phyloP scores from a whole-genome alignment of 192 early-diverging fungal genomes.

The Hyaloraphidium curvatum region DNA sequence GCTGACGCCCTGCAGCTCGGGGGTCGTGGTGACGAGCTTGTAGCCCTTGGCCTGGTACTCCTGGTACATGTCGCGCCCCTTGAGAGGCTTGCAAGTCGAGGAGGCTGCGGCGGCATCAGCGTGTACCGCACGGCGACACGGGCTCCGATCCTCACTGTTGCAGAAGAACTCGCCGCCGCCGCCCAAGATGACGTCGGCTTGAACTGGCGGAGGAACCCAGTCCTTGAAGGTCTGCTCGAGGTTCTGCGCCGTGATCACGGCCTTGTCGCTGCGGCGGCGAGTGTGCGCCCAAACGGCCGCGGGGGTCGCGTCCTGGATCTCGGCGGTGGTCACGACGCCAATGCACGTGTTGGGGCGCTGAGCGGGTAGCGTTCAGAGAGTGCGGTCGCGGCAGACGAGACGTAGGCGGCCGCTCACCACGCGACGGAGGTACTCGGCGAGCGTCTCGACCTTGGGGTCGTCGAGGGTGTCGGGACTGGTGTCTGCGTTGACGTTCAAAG shows the following conservation, averaged over 20 bases:
- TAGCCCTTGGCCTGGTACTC: slow-evolving; percentile 29
- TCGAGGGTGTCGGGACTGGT: slow-evolving; percentile 31
- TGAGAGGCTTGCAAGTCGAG: slow-evolving; percentile 13
- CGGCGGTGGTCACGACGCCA: slow-evolving; percentile 42
- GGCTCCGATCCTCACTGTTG: neutral
- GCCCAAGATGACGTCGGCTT: slow-evolving; percentile 42
- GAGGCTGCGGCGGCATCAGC: slow-evolving; percentile 2
- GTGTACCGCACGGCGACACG: neutral
- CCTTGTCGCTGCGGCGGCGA: slow-evolving; percentile 26
- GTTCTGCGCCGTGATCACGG: slow-evolving; percentile 33
- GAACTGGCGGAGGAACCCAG: slow-evolving; percentile 26
- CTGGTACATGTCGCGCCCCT: slow-evolving; percentile 29
- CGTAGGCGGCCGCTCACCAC: neutral
- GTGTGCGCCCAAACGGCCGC: slow-evolving; percentile 41
- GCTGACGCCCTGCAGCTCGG: slow-evolving; percentile 21
- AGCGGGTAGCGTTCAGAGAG: too few relatives aligned
- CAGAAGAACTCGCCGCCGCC: slow-evolving; percentile 41
- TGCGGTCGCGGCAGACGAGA: too few relatives aligned
- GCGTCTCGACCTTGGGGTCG: slow-evolving; percentile 38
- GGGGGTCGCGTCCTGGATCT: slow-evolving; percentile 40
- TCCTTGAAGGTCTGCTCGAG: slow-evolving; percentile 9
- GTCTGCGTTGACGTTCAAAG: slow-evolving; percentile 39
- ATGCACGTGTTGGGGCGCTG: slow-evolving; percentile 35
- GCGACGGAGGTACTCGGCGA: slow-evolving; percentile 39
- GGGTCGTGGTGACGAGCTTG: slow-evolving; percentile 28